Percentiles rank a stretch among this genome's conserved stretches.
These are phyloP conservation scores for Musa beccarii DNA, from an alignment of 176 grass and related monocot species.

Conservation along the genomic window DNA sequence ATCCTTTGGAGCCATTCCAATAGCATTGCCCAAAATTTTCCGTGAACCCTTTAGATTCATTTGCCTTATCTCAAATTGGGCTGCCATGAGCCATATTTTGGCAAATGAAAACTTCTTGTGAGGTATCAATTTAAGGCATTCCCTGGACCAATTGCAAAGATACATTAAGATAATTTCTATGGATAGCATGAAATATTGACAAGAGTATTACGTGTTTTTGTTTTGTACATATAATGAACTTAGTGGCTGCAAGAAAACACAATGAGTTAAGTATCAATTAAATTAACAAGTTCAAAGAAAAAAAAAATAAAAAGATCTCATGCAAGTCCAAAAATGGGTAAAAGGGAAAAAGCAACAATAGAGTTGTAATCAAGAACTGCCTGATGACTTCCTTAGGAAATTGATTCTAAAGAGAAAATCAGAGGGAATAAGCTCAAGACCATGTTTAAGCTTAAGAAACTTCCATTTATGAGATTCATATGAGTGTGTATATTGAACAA, in stretches of 20 bases:
- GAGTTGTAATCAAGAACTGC: no score
- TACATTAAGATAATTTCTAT: neutral
- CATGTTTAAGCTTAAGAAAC: no score
- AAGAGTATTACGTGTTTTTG: neutral
- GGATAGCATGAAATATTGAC: neutral
- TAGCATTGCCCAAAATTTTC: constrained; percentile 67
- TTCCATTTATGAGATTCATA: no score
- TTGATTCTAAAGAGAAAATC: no score
- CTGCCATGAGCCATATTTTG: constrained; percentile 62
- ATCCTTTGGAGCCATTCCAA: constrained; percentile 76
- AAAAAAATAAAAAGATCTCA: no score
- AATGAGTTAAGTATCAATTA: neutral
- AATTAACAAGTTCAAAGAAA: neutral
- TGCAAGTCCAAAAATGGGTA: no score
- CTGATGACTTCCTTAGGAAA: no score
- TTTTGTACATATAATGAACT: neutral
- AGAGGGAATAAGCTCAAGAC: no score
- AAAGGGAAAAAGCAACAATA: no score
- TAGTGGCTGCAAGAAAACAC: no score
- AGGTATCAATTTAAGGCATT: constrained; percentile 63
- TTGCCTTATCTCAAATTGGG: constrained; percentile 34
- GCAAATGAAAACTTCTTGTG: constrained; percentile 80
- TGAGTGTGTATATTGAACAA: neutral
- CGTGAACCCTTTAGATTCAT: constrained; percentile 46
- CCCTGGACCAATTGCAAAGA: constrained; percentile 16